These are phyloP conservation scores for Globisporangium polare DNA, from an alignment of 352 stramenopile genomes.

Conservation along the genomic window DNA sequence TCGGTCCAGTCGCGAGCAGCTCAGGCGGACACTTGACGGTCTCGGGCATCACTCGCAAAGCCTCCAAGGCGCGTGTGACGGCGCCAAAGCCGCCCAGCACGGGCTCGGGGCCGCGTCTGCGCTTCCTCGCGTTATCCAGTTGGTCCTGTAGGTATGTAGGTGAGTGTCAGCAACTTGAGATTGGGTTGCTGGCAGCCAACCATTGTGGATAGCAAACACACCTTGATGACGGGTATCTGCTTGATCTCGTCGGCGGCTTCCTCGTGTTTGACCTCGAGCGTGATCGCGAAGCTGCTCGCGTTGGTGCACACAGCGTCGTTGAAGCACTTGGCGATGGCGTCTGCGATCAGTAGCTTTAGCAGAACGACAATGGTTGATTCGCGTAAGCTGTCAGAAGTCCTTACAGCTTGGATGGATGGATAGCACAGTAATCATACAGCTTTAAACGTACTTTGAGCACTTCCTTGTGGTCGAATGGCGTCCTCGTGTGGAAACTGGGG, in stretches of 20 bases:
- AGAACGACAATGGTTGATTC: neutral
- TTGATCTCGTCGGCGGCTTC: slow-evolving; percentile 69
- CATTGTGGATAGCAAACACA: slow-evolving; percentile 11
- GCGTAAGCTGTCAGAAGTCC: neutral
- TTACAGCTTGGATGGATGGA: neutral
- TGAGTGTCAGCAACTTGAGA: neutral
- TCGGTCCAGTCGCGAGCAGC: slow-evolving; percentile 33
- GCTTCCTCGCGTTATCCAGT: slow-evolving; percentile 61
- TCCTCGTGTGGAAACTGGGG: slow-evolving; percentile 28
- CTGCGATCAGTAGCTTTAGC: slow-evolving; percentile 37
- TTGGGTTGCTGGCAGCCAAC: neutral
- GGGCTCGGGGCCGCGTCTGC: slow-evolving; percentile 49
- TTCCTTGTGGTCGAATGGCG: slow-evolving; percentile 71
- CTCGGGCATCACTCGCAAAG: slow-evolving; percentile 41
- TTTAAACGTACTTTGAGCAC: slow-evolving; percentile 65
- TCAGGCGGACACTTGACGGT: slow-evolving; percentile 52
- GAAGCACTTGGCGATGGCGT: slow-evolving; percentile 42
- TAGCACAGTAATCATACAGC: neutral
- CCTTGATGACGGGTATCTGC: slow-evolving; percentile 74
- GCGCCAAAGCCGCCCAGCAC: slow-evolving; percentile 78
- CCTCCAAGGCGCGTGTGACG: slow-evolving; percentile 56
- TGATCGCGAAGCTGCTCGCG: slow-evolving; percentile 61
- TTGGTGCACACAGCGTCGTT: slow-evolving; percentile 46
- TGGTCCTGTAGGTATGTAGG: slow-evolving; percentile 34
- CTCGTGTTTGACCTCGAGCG: slow-evolving; percentile 64